phyloP scores from a whole-genome alignment of 2,329 filamentous ascomycete genomes.

The Fusarium torulosum region DNA sequence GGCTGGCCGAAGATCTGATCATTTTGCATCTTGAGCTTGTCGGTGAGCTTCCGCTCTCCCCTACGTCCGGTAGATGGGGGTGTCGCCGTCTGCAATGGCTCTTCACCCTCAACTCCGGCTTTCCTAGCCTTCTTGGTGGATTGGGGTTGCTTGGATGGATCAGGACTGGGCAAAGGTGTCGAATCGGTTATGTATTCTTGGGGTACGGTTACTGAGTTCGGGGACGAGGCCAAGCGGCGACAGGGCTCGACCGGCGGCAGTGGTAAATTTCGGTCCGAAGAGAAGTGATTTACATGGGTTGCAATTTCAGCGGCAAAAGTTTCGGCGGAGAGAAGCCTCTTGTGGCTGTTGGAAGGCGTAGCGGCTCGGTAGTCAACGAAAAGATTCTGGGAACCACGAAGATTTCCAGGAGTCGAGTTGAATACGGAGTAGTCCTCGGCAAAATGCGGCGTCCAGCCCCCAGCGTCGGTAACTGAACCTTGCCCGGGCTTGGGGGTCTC shows the following conservation, averaged over 20 bases:
- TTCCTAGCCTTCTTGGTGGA: conserved; percentile 62
- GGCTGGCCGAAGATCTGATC: conserved; percentile 66
- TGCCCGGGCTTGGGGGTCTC: conserved; percentile 67
- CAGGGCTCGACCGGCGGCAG: conserved; percentile 72
- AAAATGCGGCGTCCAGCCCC: conserved; percentile 71
- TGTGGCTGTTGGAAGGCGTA: conserved; percentile 57
- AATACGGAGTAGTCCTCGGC: conserved; percentile 75
- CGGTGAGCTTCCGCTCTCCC: conserved; percentile 66
- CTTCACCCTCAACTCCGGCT: conserved; percentile 55
- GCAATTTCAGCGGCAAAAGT: conserved; percentile 64
- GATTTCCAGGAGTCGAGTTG: conserved; percentile 72
- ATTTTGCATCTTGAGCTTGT: conserved; percentile 70
- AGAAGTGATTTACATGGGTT: conserved; percentile 73
- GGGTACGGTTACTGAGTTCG: conserved; percentile 56
- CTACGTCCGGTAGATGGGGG: conserved; percentile 71
- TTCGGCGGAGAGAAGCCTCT: conserved; percentile 65
- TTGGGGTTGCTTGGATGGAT: conserved; percentile 43
- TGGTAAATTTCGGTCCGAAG: conserved; percentile 63
- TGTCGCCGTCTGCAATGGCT: conserved; percentile 65
- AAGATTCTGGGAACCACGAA: conserved; percentile 60
- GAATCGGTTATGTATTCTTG: conserved; percentile 50
- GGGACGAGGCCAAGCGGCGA: conserved; percentile 69
- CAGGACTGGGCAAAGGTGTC: conserved; percentile 48
- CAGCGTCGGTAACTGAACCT: conserved; percentile 62
- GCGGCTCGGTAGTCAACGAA: conserved; percentile 61